Conservation (phyloP, 208 protist species). For the Leishmania gerbilli region DNA sequence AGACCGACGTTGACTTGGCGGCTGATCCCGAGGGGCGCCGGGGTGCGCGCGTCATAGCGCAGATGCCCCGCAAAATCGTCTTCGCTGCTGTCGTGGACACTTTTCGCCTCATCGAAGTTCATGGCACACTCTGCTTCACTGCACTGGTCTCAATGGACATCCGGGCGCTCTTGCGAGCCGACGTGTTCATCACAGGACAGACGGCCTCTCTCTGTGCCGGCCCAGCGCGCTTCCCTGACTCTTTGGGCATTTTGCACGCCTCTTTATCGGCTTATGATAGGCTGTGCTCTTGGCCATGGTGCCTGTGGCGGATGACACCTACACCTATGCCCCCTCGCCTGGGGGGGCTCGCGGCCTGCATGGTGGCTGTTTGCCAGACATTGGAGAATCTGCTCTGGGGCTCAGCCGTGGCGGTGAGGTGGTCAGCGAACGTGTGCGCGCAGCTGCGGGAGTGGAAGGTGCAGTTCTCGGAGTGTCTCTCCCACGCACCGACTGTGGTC, state of each 20-base stretch:
- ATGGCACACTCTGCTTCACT: slow-evolving; percentile 16
- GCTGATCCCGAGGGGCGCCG: slow-evolving; percentile 11
- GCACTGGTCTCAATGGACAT: slow-evolving; percentile 27
- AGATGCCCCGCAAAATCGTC: slow-evolving; percentile 16
- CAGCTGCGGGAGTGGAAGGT: slow-evolving; percentile 18
- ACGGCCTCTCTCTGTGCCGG: slow-evolving; percentile 19
- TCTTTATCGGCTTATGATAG: slow-evolving; percentile 25
- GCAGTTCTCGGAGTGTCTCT: slow-evolving; percentile 15
- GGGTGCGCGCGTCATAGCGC: slow-evolving; percentile 15
- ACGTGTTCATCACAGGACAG: slow-evolving; percentile 26
- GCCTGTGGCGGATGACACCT: slow-evolving; percentile 18
- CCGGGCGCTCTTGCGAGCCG: slow-evolving; percentile 13
- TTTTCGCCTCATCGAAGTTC: slow-evolving; percentile 13
- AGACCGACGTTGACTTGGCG: slow-evolving; percentile 3
- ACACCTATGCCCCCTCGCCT: slow-evolving; percentile 18
- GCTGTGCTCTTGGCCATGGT: slow-evolving; percentile 22
- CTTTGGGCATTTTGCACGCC: slow-evolving; percentile 24
- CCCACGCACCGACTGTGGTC: slow-evolving; percentile 10
- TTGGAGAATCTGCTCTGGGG: slow-evolving; percentile 21
- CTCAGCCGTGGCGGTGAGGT: slow-evolving; percentile 24
- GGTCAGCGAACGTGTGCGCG: slow-evolving; percentile 26
- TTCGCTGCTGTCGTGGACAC: slow-evolving; percentile 14
- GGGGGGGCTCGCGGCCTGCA: slow-evolving; percentile 23
- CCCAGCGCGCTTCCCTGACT: slow-evolving; percentile 11
- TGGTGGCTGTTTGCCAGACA: slow-evolving; percentile 25